Evolutionary conservation across 805 yeast species (phyloP).

Genomic region (Saturnispora quitensis): DNA sequence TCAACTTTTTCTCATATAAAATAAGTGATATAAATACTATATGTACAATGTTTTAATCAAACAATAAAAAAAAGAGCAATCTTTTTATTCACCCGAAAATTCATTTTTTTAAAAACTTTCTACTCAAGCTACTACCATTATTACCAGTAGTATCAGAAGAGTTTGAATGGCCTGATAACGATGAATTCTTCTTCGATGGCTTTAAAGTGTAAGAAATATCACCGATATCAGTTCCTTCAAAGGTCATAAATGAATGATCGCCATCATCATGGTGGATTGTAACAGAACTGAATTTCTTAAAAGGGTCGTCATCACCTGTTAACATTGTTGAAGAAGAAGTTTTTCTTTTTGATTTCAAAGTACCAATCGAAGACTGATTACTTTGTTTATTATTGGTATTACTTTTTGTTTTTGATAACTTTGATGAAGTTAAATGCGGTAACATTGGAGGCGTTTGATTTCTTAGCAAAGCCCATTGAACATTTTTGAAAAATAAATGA

Average conservation of each 20-base stretch:
- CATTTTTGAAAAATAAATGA: conserved; percentile 83
- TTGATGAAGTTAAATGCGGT: conserved; percentile 50
- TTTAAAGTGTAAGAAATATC: conserved; percentile 52
- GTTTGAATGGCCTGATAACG: conserved; percentile 9
- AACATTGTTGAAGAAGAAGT: conserved; percentile 21
- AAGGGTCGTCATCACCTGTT: conserved; percentile 49
- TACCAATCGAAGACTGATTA: conserved; percentile 33
- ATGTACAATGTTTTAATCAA: not conserved
- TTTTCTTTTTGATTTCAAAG: conserved; percentile 31
- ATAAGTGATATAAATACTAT: not conserved
- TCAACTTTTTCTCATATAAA: not conserved
- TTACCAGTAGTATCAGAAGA: conserved; percentile 5
- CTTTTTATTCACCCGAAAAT: not conserved
- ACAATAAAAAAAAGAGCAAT: not conserved
- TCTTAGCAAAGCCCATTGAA: conserved; percentile 92
- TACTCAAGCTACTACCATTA: conserved; percentile 6
- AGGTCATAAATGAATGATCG: conserved; percentile 38
- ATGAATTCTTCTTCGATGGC: conserved; percentile 20
- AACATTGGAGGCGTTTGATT: conserved; percentile 94
- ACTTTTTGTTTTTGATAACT: conserved; percentile 12
- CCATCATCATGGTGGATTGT: conserved; percentile 71
- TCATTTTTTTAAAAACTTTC: conserved; percentile 24
- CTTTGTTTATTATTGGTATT: conserved; percentile 11
- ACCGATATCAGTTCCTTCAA: conserved; percentile 39
- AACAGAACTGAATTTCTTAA: conserved; percentile 76